Conservation (phyloP, 257 asterid genomes). For the Vinca minor region DNA sequence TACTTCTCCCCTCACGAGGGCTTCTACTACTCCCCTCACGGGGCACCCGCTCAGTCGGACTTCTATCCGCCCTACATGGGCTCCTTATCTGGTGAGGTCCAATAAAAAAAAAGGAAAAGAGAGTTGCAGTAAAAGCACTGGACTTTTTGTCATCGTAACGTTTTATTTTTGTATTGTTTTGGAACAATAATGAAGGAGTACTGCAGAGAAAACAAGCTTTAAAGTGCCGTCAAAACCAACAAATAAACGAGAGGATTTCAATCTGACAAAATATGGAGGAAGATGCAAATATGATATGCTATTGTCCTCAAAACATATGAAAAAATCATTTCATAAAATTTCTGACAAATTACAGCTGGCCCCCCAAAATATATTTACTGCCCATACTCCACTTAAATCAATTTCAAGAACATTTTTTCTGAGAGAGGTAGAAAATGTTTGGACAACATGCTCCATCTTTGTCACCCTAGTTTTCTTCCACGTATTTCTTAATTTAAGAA, state of each 20-base stretch:
- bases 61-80: too few relatives aligned
- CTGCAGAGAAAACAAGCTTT: neutral
- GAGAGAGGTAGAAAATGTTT: neutral
- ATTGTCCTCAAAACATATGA: neutral
- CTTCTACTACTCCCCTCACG: too few relatives aligned
- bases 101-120: too few relatives aligned
- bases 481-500: neutral
- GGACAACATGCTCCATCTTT: neutral
- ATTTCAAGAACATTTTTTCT: neutral
- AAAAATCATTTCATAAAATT: neutral
- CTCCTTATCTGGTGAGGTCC: too few relatives aligned
- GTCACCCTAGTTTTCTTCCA: neutral
- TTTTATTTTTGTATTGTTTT: too few relatives aligned
- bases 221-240: neutral
- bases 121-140: slow-evolving; percentile 4
- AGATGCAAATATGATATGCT: neutral
- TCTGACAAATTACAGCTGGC: slow-evolving; percentile 2
- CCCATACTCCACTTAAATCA: neutral
- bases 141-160: neutral
- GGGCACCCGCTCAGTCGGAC: too few relatives aligned
- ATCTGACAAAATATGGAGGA: slow-evolving; percentile 6
- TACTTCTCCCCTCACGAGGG: too few relatives aligned
- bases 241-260: neutral
- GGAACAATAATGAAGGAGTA: too few relatives aligned
- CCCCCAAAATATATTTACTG: neutral